Evolutionary conservation across 148 eudicot species (phyloP), one percentile per base, ranked within the genome.

Genomic region (Amaranthus palmeri): DNA sequence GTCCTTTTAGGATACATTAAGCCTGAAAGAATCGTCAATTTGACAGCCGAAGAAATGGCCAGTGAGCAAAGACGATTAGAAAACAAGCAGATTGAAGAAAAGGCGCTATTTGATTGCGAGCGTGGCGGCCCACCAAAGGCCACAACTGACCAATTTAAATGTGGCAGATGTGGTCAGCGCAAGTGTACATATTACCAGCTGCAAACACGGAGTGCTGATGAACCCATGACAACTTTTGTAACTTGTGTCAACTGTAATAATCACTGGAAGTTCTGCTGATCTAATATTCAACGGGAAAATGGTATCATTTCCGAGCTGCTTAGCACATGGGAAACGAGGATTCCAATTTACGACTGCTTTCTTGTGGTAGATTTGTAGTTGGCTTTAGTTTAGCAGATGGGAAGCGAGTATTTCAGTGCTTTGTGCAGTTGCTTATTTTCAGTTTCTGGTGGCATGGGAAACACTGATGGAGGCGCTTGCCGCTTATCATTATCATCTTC

Each of bases 241-340:
- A 88, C 92, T 4, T 88, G 92, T 76, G 88, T 84, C 46, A 88
- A 88, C 82, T 88, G 92, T 79, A 82, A 88, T 69, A 88, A 88
- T 82, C 92, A 86, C 63, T 88, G 89, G 89, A 25, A 25, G 36
- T 25, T 25, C 36, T 25, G 36, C 66, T 83, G 79, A 83, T 43
- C 47, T 7, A 41, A 50, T 45, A 15, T 54, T 6, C n/a, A 7
- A 50, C 10, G 52, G 45, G 13, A 41, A 65, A 44, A 54, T 25
- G 36, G 36, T 25, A 25, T 0, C 36, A 25, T 25, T 25, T 25
- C 36, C 36, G 36, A 25, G 36, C 36, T 25, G 36, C 36, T 25
- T 25, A 25, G 36, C 36, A 25, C 36, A 25, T 25, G 36, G 36
- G 36, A 25, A 25, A 1, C 36, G 36, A 25, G 36, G 36, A 25